A percentile compares a stretch with the other conserved stretches of the same genome.
Conservation (phyloP, 2,329 filamentous ascomycete species). For the Cladosporium sp. region DNA sequence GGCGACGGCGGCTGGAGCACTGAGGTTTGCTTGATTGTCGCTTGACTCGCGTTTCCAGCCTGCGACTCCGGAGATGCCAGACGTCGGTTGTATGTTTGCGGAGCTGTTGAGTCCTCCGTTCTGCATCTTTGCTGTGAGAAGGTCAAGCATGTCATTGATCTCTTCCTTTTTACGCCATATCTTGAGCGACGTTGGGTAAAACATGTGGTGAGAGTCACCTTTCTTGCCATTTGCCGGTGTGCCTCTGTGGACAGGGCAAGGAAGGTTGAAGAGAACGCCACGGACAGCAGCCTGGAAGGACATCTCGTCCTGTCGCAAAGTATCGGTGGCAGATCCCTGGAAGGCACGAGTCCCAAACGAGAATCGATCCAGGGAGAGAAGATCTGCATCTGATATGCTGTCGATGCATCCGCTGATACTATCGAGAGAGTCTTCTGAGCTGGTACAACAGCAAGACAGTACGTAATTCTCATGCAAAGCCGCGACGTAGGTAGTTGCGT, state of each 20-base stretch:
- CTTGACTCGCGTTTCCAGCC: conserved; percentile 15
- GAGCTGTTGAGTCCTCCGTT: conserved; percentile 37
- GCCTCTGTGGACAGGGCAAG: conserved; percentile 73
- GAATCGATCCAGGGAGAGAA: conserved; percentile 75
- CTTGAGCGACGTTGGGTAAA: conserved; percentile 81
- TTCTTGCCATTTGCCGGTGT: conserved; percentile 37
- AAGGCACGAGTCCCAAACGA: conserved; percentile 55
- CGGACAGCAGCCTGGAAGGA: conserved; percentile 87
- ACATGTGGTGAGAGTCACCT: conserved; percentile 78
- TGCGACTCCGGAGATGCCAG: neutral
- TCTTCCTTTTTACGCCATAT: conserved; percentile 84
- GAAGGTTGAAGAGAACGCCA: conserved; percentile 80
- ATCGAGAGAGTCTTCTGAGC: conserved; percentile 66
- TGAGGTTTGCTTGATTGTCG: neutral
- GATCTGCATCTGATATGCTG: conserved; percentile 80
- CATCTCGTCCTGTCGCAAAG: conserved; percentile 88
- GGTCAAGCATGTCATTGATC: conserved; percentile 69
- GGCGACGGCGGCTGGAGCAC: conserved; percentile 7
- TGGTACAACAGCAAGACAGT: conserved; percentile 70
- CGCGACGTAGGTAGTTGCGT: conserved; percentile 84
- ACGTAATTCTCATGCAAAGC: conserved; percentile 93
- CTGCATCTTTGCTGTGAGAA: conserved; percentile 64
- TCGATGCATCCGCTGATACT: conserved; percentile 84
- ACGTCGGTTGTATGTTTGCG: neutral
- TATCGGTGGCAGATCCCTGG: conserved; percentile 61